Percentiles rank a stretch among this genome's conserved stretches.
Conservation (phyloP, 73 alveolate species). For the Paramecium tetraurelia region DNA sequence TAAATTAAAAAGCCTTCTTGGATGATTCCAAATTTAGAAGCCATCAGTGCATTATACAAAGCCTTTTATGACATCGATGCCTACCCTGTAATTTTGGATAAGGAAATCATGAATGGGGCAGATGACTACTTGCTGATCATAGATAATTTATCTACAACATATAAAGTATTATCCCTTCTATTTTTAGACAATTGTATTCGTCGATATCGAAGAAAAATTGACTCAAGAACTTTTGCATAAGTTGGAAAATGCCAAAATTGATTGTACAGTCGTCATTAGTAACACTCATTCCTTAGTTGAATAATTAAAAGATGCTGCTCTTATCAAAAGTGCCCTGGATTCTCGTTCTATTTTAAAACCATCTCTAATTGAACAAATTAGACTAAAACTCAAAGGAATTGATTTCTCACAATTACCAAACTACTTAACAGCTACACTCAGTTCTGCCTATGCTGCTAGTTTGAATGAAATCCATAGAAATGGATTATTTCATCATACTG, state of each 20-base stretch:
- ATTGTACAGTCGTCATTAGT: not conserved
- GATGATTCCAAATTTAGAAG: constrained; percentile 71
- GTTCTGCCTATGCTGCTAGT: not conserved
- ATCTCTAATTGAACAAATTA: not conserved
- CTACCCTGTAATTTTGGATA: constrained; percentile 72
- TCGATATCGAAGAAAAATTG: not conserved
- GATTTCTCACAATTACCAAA: not conserved
- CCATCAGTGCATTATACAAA: constrained; percentile 67
- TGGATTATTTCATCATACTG: not conserved
- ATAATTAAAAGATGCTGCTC: constrained; percentile 34
- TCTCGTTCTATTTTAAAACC: constrained; percentile 19
- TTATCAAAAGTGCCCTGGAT: not conserved
- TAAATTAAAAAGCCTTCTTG: not conserved
- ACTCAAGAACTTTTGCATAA: not conserved
- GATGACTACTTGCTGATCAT: constrained; percentile 61
- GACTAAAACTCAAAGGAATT: not conserved
- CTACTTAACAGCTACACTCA: not conserved
- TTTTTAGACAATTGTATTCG: constrained; percentile 42
- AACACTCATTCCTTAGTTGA: not conserved
- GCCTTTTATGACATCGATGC: constrained; percentile 72
- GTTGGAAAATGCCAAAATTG: not conserved
- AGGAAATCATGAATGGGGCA: constrained; percentile 39
- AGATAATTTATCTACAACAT: constrained; percentile 65
- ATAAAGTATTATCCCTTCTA: constrained; percentile 62
- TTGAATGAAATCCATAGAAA: not conserved